phyloP scores from a whole-genome alignment of 306 rosid genomes.

The Dryas alaskensis region DNA sequence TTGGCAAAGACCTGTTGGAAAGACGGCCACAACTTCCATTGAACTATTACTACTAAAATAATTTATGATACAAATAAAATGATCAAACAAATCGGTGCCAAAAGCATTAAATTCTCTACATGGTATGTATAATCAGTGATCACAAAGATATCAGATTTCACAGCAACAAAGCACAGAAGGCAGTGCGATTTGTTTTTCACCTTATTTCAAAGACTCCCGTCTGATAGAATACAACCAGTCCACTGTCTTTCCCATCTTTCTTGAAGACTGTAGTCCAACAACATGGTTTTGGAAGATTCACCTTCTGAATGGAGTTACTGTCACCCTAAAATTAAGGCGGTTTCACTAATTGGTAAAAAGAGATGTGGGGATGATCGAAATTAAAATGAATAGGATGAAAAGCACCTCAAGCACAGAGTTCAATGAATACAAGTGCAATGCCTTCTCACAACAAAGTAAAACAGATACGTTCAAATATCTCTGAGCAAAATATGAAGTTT shows the following conservation, averaged over 20 bases:
- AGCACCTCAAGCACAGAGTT: constrained; percentile 64
- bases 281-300: constrained; percentile 57
- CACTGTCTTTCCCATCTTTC: constrained; percentile 60
- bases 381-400: constrained; percentile 22
- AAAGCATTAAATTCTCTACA: constrained; percentile 18
- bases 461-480: constrained; percentile 39
- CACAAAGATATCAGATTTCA: neutral
- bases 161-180: constrained; percentile 14
- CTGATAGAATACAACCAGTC: constrained; percentile 58
- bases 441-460: constrained; percentile 67
- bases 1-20: constrained; percentile 66
- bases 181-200: constrained; percentile 40
- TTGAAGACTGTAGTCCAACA: constrained; percentile 69
- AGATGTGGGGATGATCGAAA: constrained; percentile 20
- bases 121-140: constrained; percentile 7
- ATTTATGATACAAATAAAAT: neutral
- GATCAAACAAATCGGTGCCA: constrained; percentile 13
- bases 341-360: constrained; percentile 31
- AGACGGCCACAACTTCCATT: constrained; percentile 20
- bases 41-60: constrained; percentile 18
- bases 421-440: constrained; percentile 52
- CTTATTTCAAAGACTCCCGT: constrained; percentile 81
- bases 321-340: constrained; percentile 49
- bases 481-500: constrained; percentile 34
- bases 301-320: constrained; percentile 45